Evolutionary conservation across 148 eudicot species (phyloP).

Genomic region (Arctostaphylos glauca): DNA sequence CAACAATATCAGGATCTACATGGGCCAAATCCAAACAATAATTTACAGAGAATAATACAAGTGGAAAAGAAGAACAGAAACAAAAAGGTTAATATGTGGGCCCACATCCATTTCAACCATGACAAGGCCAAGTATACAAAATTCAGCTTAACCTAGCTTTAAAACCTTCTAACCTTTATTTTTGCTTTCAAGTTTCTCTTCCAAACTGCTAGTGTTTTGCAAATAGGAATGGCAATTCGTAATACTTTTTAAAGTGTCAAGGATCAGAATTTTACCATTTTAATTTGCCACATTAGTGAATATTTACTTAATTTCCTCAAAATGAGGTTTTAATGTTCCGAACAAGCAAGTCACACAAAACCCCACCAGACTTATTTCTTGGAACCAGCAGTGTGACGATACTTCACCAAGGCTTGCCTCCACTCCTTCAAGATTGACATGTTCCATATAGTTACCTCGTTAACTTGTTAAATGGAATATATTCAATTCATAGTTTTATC

Average conservation of each 20-base stretch:
- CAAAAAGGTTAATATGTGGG: too few species aligned
- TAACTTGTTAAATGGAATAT: neutral
- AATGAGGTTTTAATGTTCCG: neutral
- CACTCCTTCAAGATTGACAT: neutral
- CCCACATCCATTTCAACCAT: neutral
- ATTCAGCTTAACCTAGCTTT: neutral
- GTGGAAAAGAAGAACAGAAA: neutral
- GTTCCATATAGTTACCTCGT: neutral
- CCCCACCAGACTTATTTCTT: slow-evolving; percentile 8
- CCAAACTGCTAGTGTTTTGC: neutral
- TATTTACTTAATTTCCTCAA: neutral
- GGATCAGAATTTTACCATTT: neutral
- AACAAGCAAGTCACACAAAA: neutral
- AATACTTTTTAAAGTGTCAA: neutral
- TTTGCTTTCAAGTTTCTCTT: neutral
- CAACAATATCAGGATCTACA: slow-evolving; percentile 4
- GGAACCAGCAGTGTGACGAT: neutral
- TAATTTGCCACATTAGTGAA: neutral
- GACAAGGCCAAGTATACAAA: neutral
- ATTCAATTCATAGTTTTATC: neutral
- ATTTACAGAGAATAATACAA: neutral
- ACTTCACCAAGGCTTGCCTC: neutral
- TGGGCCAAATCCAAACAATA: neutral
- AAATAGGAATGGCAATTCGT: neutral
- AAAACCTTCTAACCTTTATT: slow-evolving; percentile 1